Evolutionary conservation across 192 early-diverging fungal genomes (phyloP).

Genomic region (Dissophora globulifera): DNA sequence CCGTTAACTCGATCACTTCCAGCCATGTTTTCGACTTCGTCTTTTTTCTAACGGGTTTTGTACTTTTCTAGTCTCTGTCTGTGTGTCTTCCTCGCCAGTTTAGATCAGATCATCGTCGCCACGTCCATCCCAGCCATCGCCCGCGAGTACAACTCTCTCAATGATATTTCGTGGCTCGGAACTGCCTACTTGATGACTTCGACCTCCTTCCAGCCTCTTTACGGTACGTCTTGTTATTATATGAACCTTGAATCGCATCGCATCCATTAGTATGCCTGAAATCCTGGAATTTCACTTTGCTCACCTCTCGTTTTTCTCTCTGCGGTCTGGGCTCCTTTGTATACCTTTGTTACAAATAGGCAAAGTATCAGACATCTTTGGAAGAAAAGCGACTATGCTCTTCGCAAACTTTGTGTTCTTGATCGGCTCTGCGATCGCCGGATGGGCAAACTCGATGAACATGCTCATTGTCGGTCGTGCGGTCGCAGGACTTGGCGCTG

Average conservation of each 20-base stretch:
- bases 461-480: slow-evolving; percentile 72
- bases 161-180: slow-evolving; percentile 69
- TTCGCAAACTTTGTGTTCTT: slow-evolving; percentile 63
- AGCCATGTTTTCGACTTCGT: no score
- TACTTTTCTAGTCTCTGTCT: slow-evolving; percentile 54
- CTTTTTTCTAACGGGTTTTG: no score
- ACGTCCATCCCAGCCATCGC: slow-evolving; percentile 74
- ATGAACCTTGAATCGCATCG: no score
- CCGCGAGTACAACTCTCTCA: slow-evolving; percentile 65
- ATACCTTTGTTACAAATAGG: slow-evolving; percentile 69
- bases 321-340: no score
- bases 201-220: slow-evolving; percentile 51
- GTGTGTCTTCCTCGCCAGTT: slow-evolving; percentile 68
- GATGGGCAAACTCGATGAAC: slow-evolving; percentile 65
- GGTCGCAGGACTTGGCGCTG: slow-evolving; percentile 72
- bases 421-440: slow-evolving; percentile 62
- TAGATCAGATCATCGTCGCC: slow-evolving; percentile 81
- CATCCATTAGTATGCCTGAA: no score
- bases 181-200: slow-evolving; percentile 73
- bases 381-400: slow-evolving; percentile 65
- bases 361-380: slow-evolving; percentile 89
- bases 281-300: no score
- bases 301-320: slow-evolving; percentile 55
- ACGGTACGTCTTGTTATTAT: no score
- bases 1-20: no score